Evolutionary conservation across 352 stramenopile genomes (phyloP), one percentile per base, ranked within the genome.

Genomic region (Phytophthora fragariae): DNA sequence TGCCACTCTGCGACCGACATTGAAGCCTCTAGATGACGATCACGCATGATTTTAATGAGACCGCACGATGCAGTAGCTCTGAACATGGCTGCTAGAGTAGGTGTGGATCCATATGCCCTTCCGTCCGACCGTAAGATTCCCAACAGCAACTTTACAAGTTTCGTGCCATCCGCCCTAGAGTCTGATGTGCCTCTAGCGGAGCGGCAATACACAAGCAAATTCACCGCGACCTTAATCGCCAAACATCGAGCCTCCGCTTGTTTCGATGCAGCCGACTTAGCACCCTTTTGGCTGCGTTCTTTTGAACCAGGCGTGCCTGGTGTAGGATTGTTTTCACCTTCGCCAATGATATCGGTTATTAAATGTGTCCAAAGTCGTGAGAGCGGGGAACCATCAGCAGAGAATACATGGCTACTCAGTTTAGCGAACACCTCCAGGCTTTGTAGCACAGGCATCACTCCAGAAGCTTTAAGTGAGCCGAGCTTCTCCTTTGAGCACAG

Each of bases 1-100:
- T 96, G 90, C 90, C 90, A 97, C 35, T 97, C 79, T 1, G 82
- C 71, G 5, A 93, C 62, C 0, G 66, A 79, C 0, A 95, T 39
- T 5, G 74, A 80, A 6, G 64, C 75, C 56, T 97, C 90, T 4
- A 95, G 74, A 2, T 67, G 69, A 24, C 75, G 62, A n/a, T 82
- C 81, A 5, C 88, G 86, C 62, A 91, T 79, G 4, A 96, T 44
- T 52, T 92, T 93, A 6, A 97, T 68, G 41, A 96, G 63, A 31
- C 79, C 78, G 35, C 72, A 86, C 2, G 87, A 77, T 11, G 89
- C 89, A 12, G 74, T 71, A 2, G 70, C 52, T 39, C 90, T 85
- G 27, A 89, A 92, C 46, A 79, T 84, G 46, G 71, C 72, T 15
- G 86, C 69, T 24, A 88, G 58, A 1, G 73, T 65, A 2, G 77